Evolutionary conservation across 305 asterid species (phyloP), one percentile per base, ranked within the genome.

Genomic region (Solanum hybrid): DNA sequence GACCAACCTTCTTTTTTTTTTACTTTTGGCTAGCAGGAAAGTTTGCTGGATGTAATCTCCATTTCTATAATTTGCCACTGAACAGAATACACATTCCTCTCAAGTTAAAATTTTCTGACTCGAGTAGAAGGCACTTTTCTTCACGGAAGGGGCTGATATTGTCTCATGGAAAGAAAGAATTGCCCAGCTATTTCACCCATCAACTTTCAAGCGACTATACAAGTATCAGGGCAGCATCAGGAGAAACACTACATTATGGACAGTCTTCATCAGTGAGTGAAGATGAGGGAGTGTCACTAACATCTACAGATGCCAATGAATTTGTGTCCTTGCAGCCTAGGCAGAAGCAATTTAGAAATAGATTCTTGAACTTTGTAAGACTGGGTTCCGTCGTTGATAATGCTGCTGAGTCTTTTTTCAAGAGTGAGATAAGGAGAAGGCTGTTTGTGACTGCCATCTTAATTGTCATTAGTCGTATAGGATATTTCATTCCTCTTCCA

Each of bases 401-500:
- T 92, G 96, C 96, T 36, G 95, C 97, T 22, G 99, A 96, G 88
- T 96, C 98, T 12, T 96, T 97, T 94, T 97, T 97, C 95, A 97
- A 96, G 95, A 97, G 99, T 91, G 99, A 97, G 93, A 97, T 97
- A 90, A 93, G 99, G 29, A 94, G 98, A 91, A 94, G 99, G 95
- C 92, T 97, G 90, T 96, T 96, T 93, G 93, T 96, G 92, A 97
- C 99, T 37, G 98, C 97, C 89, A 91, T 93, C 20, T 92, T 97
- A 90, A 89, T 97, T 85, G 92, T 96, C 40, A 89, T 96, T 27
- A 97, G 99, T 90, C 99, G 99, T 80, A 91, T 96, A 60, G 99
- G 99, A 9, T 96, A 96, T 91, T 97, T 96, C 89, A 94, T 97
- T 91, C 99, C 99, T 46, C 92, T 97, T 51, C 99, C 99, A n/a